These are phyloP conservation scores for Leptographium radiaticola DNA, from an alignment of 2,329 filamentous ascomycete species.

Conservation along the genomic window DNA sequence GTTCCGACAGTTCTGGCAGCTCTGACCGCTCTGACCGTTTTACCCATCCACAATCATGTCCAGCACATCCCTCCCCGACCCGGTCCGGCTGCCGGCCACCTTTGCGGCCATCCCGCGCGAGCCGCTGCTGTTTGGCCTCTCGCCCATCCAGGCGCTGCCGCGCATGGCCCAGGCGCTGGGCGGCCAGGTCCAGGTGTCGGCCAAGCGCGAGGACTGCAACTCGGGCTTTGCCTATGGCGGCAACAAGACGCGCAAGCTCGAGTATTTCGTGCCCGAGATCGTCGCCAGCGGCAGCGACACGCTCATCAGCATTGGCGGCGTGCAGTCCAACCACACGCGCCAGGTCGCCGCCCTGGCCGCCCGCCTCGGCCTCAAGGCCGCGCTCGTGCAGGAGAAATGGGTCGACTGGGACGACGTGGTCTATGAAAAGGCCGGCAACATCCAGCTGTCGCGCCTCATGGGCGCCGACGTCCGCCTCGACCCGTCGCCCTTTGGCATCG, in stretches of 20 bases:
- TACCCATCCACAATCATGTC: neutral
- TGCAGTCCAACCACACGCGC: conserved; percentile 59
- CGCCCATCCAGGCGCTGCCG: conserved; percentile 54
- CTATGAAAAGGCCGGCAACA: conserved; percentile 56
- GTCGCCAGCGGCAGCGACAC: conserved; percentile 43
- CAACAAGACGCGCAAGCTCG: conserved; percentile 58
- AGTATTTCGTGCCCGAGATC: conserved; percentile 55
- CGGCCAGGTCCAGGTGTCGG: conserved; percentile 48
- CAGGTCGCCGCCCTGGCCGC: conserved; percentile 51
- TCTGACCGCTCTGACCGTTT: no score
- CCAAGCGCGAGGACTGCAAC: conserved; percentile 61
- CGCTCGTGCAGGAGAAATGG: conserved; percentile 56
- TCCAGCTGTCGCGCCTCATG: conserved; percentile 57
- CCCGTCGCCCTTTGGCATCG: conserved; percentile 50
- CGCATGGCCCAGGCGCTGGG: conserved; percentile 50
- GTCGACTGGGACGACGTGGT: conserved; percentile 46
- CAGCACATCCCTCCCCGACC: neutral
- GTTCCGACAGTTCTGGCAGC: no score
- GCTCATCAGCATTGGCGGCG: conserved; percentile 52
- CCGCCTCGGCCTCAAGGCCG: conserved; percentile 40
- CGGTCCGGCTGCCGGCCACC: conserved; percentile 36
- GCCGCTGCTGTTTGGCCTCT: conserved; percentile 51
- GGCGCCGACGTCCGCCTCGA: conserved; percentile 50
- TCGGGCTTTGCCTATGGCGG: conserved; percentile 54
- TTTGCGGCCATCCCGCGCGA: conserved; percentile 51